Conservation (phyloP, 2,329 filamentous ascomycete species). For the Pseudogymnoascus sp. region DNA sequence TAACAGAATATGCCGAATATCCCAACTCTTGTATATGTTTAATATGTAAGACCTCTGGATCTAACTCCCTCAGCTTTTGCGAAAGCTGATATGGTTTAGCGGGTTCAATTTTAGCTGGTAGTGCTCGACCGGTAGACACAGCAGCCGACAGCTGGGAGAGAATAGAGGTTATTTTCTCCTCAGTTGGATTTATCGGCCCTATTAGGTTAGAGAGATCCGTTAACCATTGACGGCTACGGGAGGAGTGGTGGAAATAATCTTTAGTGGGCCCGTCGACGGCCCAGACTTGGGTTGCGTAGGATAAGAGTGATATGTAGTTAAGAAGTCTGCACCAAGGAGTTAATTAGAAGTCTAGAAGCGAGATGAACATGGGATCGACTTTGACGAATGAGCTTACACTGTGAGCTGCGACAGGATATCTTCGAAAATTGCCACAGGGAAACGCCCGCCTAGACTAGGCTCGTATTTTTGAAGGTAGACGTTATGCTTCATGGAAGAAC, state of each 20-base stretch:
- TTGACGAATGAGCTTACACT: background rate
- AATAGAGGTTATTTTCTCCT: constrained; percentile 8
- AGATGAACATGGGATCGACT: background rate
- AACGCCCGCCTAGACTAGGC: constrained; percentile 6
- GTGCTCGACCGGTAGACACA: background rate
- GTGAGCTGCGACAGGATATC: constrained; percentile 7
- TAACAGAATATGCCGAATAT: constrained; percentile 5
- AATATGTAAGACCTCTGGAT: constrained; percentile 5
- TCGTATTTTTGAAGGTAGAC: constrained; percentile 9
- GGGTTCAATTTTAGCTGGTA: background rate
- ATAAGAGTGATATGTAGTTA: constrained; percentile 6
- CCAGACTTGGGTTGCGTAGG: constrained; percentile 9
- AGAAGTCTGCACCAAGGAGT: background rate
- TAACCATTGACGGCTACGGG: background rate
- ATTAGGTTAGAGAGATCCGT: constrained; percentile 5
- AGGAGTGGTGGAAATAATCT: background rate
- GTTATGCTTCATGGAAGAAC: background rate
- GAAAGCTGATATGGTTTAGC: constrained; percentile 8
- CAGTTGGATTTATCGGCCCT: constrained; percentile 2
- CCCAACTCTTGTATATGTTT: constrained; percentile 6
- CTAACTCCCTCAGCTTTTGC: constrained; percentile 1
- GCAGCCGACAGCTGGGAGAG: constrained; percentile 7
- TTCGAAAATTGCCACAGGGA: constrained; percentile 6
- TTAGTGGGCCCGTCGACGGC: background rate
- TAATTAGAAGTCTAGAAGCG: background rate